Evolutionary conservation across 75 land plant species (phyloP).

Genomic region (Cryptomeria japonica): DNA sequence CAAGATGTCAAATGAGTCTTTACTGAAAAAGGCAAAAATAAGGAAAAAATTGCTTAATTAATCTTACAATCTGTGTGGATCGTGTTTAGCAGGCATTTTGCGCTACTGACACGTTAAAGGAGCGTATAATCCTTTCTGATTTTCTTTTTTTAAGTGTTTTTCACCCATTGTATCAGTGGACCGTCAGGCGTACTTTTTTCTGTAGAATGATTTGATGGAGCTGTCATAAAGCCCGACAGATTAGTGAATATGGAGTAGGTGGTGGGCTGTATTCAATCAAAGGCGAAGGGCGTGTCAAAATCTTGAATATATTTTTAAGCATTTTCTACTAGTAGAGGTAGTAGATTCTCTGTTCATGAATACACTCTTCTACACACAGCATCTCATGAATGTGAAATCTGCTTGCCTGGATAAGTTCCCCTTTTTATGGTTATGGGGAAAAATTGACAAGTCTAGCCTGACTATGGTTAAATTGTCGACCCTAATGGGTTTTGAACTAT

Average conservation of each 20-base stretch:
- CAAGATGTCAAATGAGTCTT: background rate
- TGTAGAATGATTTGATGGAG: slow-evolving; percentile 1
- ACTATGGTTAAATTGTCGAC: slow-evolving; percentile 1
- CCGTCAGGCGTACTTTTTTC: background rate
- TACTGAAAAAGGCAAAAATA: background rate
- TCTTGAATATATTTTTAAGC: background rate
- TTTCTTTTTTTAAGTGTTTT: background rate
- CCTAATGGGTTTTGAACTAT: background rate
- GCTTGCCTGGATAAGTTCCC: background rate
- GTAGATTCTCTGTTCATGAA: background rate
- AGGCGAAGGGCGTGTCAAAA: background rate
- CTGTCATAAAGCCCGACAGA: slow-evolving; percentile 4
- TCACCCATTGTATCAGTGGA: background rate
- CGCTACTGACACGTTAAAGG: background rate
- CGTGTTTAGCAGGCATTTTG: background rate
- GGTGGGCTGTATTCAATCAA: background rate
- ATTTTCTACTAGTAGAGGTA: background rate
- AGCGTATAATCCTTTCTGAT: background rate
- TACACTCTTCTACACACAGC: background rate
- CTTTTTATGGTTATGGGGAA: background rate
- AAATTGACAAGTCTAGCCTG: background rate
- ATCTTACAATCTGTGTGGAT: background rate
- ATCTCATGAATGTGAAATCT: background rate
- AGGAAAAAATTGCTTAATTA: background rate
- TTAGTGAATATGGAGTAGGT: background rate